Percentiles rank a stretch among this genome's conserved stretches.
Conservation (phyloP, 2,329 filamentous ascomycete genomes). For the Aureobasidium sp. region DNA sequence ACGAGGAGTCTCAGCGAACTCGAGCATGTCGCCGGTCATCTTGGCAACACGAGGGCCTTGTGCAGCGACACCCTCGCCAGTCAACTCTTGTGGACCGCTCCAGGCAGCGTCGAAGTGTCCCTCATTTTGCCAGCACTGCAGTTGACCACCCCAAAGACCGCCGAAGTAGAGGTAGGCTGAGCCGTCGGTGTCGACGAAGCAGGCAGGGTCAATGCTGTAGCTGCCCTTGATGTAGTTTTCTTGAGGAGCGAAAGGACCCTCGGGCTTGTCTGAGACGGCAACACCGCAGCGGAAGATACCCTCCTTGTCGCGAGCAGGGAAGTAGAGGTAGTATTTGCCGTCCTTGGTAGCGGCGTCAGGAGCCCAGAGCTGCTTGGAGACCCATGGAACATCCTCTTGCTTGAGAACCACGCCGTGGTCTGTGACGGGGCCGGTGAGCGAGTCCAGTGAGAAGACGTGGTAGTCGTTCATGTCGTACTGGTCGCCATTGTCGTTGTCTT, state of each 20-base stretch:
- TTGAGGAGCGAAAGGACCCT: constrained; percentile 62
- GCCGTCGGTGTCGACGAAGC: constrained; percentile 62
- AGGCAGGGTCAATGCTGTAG: constrained; percentile 69
- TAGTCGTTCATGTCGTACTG: constrained; percentile 82
- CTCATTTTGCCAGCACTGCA: constrained; percentile 61
- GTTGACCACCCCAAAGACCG: constrained; percentile 71
- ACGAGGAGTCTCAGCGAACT: constrained; percentile 46
- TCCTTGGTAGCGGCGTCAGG: constrained; percentile 63
- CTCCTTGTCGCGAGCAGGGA: constrained; percentile 63
- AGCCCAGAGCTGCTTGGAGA: constrained; percentile 70
- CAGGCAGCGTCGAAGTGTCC: constrained; percentile 50
- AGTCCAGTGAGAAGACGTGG: constrained; percentile 62
- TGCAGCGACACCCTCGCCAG: constrained; percentile 45
- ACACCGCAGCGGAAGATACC: constrained; percentile 69
- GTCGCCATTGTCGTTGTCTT: constrained; percentile 76
- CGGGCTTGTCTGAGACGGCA: constrained; percentile 52
- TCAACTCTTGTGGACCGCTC: constrained; percentile 51
- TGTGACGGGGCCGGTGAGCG: constrained; percentile 49
- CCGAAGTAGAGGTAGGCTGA: constrained; percentile 65
- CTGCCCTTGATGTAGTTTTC: constrained; percentile 56
- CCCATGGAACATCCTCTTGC: constrained; percentile 63
- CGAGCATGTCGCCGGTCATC: constrained; percentile 56
- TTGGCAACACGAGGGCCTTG: constrained; percentile 59
- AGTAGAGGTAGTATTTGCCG: constrained; percentile 68
- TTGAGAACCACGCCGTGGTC: constrained; percentile 66